Base-by-base conservation (phyloP, 192 early-diverging fungal species). In the Dissophora globulifera region DNA sequence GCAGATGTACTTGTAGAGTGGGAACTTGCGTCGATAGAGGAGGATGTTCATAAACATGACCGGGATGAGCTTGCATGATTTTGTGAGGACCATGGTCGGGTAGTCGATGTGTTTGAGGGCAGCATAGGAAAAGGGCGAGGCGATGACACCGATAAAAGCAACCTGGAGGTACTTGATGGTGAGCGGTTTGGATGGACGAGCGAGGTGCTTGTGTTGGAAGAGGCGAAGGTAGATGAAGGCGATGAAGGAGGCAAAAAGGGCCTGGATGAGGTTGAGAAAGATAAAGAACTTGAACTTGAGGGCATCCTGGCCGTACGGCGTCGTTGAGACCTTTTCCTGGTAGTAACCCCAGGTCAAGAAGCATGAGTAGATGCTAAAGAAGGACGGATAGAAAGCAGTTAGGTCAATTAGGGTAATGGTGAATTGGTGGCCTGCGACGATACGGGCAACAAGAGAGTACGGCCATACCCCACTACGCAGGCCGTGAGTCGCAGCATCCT, bases 281-380 rank as follows among this genome's bases (percentile, higher is more conserved):
- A 99, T 90, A 53, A 96, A 97, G 79, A 90, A 95, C 53, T 84
- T 86, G 87, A 99, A 99, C 56, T 82, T 78, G 50, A 81, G 69
- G 25, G 79, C 80, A 67, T 88, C 84, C 45, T 79, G 84, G 19
- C 88, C 89, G 55, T 99, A 99, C 13, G 84, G 75, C 9, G 87
- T 89, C 16, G 91, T 96, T 0, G 92, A 93, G 31, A 99, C 93
- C 32, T 93, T 87, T 84, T 99, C 96, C 79, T 97, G 97, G 42
- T 93, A 89, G 29, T 96, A 81, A 17, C 93, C 96, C 97, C 97
- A 99, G 19, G 95, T 94, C 66, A 99, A 72, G 70, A 97, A 99
- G 85, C 95, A 98, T 29, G 87, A 79, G 71, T 99, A 99, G 52
- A 99, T 98, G 29, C 97, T 76, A 50, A 22, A 20, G 17, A 41